These are phyloP conservation scores for Lichtheimia ornata DNA, from an alignment of 371 early-diverging fungal genomes.

Conservation along the genomic window DNA sequence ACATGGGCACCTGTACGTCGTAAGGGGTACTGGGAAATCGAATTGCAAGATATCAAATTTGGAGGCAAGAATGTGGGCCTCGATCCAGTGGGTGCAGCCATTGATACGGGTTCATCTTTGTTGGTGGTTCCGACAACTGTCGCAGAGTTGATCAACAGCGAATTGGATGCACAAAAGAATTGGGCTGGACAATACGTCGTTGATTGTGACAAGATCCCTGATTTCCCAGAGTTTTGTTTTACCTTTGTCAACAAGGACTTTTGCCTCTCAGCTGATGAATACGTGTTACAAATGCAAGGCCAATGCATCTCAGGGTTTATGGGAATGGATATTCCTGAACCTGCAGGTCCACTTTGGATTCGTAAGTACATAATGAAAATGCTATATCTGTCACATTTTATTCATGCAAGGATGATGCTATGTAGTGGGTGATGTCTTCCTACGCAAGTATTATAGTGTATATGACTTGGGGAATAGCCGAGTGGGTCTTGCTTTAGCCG, in stretches of 20 bases:
- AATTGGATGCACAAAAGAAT: slow-evolving; percentile 86
- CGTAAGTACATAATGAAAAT: slow-evolving; percentile 10
- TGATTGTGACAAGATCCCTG: slow-evolving; percentile 67
- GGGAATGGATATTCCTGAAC: slow-evolving; percentile 82
- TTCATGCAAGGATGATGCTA: no score
- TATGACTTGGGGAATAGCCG: slow-evolving; percentile 87
- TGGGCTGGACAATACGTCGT: slow-evolving; percentile 83
- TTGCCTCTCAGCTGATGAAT: slow-evolving; percentile 54
- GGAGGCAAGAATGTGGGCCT: slow-evolving; percentile 66
- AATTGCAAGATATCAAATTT: slow-evolving; percentile 67
- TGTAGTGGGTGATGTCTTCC: slow-evolving; percentile 87
- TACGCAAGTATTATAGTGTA: slow-evolving; percentile 89
- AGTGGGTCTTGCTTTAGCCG: slow-evolving; percentile 70
- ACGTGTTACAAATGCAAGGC: slow-evolving; percentile 76
- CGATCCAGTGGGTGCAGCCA: slow-evolving; percentile 66
- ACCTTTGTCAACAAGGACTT: slow-evolving; percentile 72
- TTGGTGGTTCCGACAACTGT: slow-evolving; percentile 71
- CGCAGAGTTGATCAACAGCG: slow-evolving; percentile 81
- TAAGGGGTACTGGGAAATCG: slow-evolving; percentile 94
- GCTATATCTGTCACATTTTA: not conserved
- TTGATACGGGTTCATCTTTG: slow-evolving; percentile 82
- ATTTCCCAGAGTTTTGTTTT: slow-evolving; percentile 75
- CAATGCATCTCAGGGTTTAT: slow-evolving; percentile 93
- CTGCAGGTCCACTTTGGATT: slow-evolving; percentile 55
- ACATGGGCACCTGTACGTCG: slow-evolving; percentile 80